These are phyloP conservation scores for Nemania serpens DNA, from an alignment of 2,329 filamentous ascomycete genomes.

Conservation along the genomic window DNA sequence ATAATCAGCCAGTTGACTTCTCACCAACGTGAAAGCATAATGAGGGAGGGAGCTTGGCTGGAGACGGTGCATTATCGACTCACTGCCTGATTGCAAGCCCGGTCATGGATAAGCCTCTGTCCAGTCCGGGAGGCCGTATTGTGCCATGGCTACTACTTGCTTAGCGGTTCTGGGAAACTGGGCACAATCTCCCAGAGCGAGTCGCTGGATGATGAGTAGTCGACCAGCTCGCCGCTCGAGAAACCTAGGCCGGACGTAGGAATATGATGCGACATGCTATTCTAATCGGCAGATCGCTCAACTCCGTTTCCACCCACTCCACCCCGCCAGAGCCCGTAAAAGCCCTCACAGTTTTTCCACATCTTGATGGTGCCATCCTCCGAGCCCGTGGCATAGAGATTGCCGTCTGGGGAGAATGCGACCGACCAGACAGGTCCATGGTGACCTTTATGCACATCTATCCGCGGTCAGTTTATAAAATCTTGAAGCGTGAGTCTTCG, in stretches of 20 bases:
- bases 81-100: slow-evolving; percentile 14
- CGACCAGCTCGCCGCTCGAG: slow-evolving; percentile 13
- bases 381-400: slow-evolving; percentile 93
- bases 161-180: slow-evolving; percentile 1
- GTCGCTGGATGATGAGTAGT: slow-evolving; percentile 18
- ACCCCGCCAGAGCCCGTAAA: slow-evolving; percentile 67
- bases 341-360: slow-evolving; percentile 72
- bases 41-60: background rate
- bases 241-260: slow-evolving; percentile 22
- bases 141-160: slow-evolving; percentile 6
- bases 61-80: slow-evolving; percentile 16
- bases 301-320: slow-evolving; percentile 42
- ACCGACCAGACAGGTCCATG: slow-evolving; percentile 98
- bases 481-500: background rate
- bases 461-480: slow-evolving; percentile 26
- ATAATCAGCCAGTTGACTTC: slow-evolving; percentile 13
- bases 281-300: slow-evolving; percentile 47
- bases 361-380: slow-evolving; percentile 98
- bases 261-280: slow-evolving; percentile 28
- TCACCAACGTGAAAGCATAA: slow-evolving; percentile 1
- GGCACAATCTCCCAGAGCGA: slow-evolving; percentile 26
- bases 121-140: slow-evolving; percentile 1
- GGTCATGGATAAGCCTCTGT: background rate
- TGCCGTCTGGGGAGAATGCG: slow-evolving; percentile 92
- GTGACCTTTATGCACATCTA: slow-evolving; percentile 93